Percentiles rank a stretch among this genome's conserved stretches.
These are phyloP conservation scores for Gloeophyllum trabeum DNA, from an alignment of 768 basidiomycete genomes.

Conservation along the genomic window DNA sequence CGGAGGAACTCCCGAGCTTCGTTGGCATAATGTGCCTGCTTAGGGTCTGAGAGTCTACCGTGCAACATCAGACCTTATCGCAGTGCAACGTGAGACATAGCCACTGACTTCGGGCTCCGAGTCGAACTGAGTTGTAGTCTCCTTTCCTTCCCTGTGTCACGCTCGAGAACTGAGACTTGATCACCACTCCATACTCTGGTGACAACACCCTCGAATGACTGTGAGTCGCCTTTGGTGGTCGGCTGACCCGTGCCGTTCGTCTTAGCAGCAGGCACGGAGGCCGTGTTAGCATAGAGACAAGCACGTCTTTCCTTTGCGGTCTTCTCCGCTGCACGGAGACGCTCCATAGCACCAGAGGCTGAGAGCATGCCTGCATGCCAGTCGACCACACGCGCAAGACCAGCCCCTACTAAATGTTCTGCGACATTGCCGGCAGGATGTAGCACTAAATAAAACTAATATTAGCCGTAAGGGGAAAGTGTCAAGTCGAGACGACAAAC, in stretches of 20 bases:
- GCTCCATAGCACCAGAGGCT: slow-evolving; percentile 75
- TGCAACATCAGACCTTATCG: not conserved
- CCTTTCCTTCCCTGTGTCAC: slow-evolving; percentile 63
- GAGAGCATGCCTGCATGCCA: slow-evolving; percentile 98
- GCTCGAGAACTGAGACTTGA: slow-evolving; percentile 73
- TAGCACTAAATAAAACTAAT: slow-evolving; percentile 33
- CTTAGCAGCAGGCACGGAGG: slow-evolving; percentile 27
- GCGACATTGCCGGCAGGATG: slow-evolving; percentile 95
- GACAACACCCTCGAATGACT: slow-evolving; percentile 77
- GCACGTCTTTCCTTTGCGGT: slow-evolving; percentile 64
- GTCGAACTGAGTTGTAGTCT: slow-evolving; percentile 84
- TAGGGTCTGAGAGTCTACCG: slow-evolving; percentile 62
- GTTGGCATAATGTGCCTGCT: slow-evolving; percentile 77
- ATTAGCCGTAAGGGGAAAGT: not conserved
- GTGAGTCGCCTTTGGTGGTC: slow-evolving; percentile 30
- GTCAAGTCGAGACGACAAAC: slow-evolving; percentile 23
- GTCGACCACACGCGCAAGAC: slow-evolving; percentile 86
- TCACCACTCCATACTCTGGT: slow-evolving; percentile 88
- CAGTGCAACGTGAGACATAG: not conserved
- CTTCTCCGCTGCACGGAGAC: slow-evolving; percentile 76
- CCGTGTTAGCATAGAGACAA: slow-evolving; percentile 54
- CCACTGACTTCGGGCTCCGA: slow-evolving; percentile 66
- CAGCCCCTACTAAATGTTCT: slow-evolving; percentile 73
- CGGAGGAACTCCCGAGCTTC: slow-evolving; percentile 92
- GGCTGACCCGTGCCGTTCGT: slow-evolving; percentile 27